Percentiles rank a stretch among this genome's conserved stretches.
Conservation (phyloP, 768 basidiomycete species). For the Peribolospora kevripleyi region DNA sequence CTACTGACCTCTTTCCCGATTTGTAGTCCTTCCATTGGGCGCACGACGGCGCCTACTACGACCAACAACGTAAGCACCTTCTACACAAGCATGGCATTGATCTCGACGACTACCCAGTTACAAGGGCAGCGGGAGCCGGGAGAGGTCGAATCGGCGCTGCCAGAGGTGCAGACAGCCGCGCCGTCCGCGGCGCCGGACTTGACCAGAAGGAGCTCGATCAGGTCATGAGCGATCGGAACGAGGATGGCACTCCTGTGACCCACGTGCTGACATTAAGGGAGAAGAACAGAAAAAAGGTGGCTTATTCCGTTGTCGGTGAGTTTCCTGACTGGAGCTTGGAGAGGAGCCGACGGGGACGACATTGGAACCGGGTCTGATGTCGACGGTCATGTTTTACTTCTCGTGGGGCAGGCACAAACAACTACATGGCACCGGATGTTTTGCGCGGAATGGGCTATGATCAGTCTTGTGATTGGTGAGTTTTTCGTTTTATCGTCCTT, state of each 20-base stretch:
- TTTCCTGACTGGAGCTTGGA: neutral
- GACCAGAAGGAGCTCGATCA: conserved; percentile 57
- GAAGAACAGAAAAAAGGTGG: conserved; percentile 68
- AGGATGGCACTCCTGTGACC: conserved; percentile 32
- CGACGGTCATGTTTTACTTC: too few relatives aligned
- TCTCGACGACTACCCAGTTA: conserved; percentile 48
- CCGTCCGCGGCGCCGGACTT: conserved; percentile 18
- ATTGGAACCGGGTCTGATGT: too few relatives aligned
- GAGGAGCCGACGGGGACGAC: too few relatives aligned
- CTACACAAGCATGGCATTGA: conserved; percentile 86
- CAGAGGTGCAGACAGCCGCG: conserved; percentile 32
- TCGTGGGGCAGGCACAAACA: neutral
- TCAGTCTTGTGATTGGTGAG: conserved; percentile 97
- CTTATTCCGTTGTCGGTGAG: conserved; percentile 15
- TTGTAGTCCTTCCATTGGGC: conserved; percentile 53
- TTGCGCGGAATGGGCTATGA: conserved; percentile 42
- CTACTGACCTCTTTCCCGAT: neutral
- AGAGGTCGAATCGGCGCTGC: neutral
- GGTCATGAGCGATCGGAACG: conserved; percentile 44
- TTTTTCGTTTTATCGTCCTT: conserved; percentile 15
- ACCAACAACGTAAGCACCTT: conserved; percentile 68
- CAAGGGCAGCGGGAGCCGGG: conserved; percentile 17
- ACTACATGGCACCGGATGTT: conserved; percentile 20
- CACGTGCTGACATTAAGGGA: conserved; percentile 91
- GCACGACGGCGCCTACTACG: conserved; percentile 58